Conservation (phyloP, 805 yeast genomes). For the Cyberlindnera maritima region DNA sequence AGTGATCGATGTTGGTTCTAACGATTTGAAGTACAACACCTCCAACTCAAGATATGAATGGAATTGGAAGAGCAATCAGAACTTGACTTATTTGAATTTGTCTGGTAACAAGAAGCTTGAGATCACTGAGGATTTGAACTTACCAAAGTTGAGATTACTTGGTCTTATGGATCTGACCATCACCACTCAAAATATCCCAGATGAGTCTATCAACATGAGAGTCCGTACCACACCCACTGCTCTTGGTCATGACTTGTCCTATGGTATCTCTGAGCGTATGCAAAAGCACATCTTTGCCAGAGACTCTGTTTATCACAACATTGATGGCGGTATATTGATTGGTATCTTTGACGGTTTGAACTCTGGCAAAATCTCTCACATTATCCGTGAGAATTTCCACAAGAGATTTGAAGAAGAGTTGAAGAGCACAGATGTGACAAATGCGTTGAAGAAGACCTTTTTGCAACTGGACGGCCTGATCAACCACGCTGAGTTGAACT, state of each 20-base stretch:
- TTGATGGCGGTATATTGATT: constrained; percentile 76
- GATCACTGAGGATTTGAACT: constrained; percentile 76
- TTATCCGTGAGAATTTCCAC: constrained; percentile 71
- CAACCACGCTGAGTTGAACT: constrained; percentile 46
- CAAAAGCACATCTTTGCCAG: constrained; percentile 72
- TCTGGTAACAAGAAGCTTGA: constrained; percentile 93
- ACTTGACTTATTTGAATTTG: constrained; percentile 76
- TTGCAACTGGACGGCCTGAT: constrained; percentile 78
- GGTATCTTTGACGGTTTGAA: constrained; percentile 81
- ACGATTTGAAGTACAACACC: constrained; percentile 85
- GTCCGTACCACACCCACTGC: constrained; percentile 88
- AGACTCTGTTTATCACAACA: constrained; percentile 84
- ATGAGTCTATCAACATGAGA: constrained; percentile 77
- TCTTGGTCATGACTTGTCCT: constrained; percentile 61
- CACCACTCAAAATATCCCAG: constrained; percentile 86
- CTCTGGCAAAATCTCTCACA: constrained; percentile 65
- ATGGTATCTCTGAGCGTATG: constrained; percentile 89
- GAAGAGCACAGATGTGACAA: constrained; percentile 48
- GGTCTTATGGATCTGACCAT: constrained; percentile 96
- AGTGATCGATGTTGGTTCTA: constrained; percentile 87
- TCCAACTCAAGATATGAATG: constrained; percentile 95
- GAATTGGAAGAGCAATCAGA: constrained; percentile 90
- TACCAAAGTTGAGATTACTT: constrained; percentile 66
- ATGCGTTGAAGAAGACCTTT: constrained; percentile 82
- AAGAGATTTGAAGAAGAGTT: constrained; percentile 68